Conservation (phyloP, 129 eudicot genomes). For the Tagetes patula region DNA sequence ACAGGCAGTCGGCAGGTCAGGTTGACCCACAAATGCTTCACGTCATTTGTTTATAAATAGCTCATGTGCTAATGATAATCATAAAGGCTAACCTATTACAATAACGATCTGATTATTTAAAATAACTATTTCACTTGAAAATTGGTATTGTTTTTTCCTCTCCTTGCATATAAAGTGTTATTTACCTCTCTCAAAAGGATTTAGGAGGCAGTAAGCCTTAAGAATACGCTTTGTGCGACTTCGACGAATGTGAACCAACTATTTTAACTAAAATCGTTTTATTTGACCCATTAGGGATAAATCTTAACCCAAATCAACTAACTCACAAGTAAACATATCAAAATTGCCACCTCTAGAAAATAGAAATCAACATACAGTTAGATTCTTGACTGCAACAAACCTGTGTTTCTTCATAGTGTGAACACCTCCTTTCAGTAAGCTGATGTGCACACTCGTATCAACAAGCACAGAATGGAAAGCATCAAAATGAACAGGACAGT, state of each 20-base stretch:
- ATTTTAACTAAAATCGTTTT: background rate
- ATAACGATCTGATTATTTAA: background rate
- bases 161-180: background rate
- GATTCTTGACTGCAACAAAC: conserved; percentile 45
- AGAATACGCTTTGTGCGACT: background rate
- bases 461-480: conserved; percentile 91
- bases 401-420: conserved; percentile 62
- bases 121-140: background rate
- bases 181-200: background rate
- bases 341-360: background rate
- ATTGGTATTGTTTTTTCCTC: background rate
- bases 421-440: conserved; percentile 71
- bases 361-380: background rate
- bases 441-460: conserved; percentile 70
- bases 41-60: background rate
- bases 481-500: conserved; percentile 98
- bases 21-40: background rate
- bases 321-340: background rate
- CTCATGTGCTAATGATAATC: background rate
- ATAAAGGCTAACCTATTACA: background rate
- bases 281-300: background rate
- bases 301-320: background rate
- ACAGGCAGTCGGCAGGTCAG: background rate
- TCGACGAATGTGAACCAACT: background rate
- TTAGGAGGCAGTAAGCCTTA: background rate